These are phyloP conservation scores for Coemansia sp. DNA, from an alignment of 192 early-diverging fungal genomes.

Conservation along the genomic window DNA sequence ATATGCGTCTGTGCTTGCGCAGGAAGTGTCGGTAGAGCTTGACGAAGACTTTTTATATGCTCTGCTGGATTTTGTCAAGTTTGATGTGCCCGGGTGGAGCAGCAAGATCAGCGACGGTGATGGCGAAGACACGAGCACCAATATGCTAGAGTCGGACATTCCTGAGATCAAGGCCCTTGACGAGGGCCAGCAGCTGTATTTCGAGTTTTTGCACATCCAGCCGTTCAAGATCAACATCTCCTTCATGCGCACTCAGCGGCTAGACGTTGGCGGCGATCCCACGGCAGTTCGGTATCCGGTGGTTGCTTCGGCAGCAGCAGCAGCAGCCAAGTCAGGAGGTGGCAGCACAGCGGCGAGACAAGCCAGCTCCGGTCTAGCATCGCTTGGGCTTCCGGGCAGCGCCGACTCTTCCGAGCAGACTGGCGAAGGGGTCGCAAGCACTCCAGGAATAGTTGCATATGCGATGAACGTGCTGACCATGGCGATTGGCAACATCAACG, in stretches of 20 bases:
- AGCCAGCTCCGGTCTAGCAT: neutral
- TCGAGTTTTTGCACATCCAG: slow-evolving; percentile 91
- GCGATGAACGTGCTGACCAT: slow-evolving; percentile 88
- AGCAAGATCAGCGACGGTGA: slow-evolving; percentile 1
- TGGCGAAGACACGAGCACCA: slow-evolving; percentile 16
- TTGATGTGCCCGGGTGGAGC: slow-evolving; percentile 58
- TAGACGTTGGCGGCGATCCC: slow-evolving; percentile 33
- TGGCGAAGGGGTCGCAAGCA: slow-evolving; percentile 45
- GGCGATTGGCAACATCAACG: slow-evolving; percentile 97
- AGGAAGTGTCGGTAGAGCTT: slow-evolving; percentile 92
- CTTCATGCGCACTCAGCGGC: slow-evolving; percentile 74
- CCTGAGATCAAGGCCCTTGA: slow-evolving; percentile 71
- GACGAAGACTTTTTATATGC: slow-evolving; percentile 91
- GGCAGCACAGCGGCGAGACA: slow-evolving; percentile 17
- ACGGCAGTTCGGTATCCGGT: slow-evolving; percentile 14
- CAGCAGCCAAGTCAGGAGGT: neutral
- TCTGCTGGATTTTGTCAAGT: slow-evolving; percentile 82
- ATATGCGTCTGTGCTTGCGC: slow-evolving; percentile 87
- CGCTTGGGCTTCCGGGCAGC: slow-evolving; percentile 11
- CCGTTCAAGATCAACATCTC: slow-evolving; percentile 96
- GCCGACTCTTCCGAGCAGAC: slow-evolving; percentile 16
- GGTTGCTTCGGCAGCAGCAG: slow-evolving; percentile 2
- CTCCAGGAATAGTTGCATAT: slow-evolving; percentile 51
- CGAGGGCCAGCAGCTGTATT: slow-evolving; percentile 78
- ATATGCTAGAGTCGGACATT: slow-evolving; percentile 56